Percentiles rank a stretch among this genome's conserved stretches.
phyloP scores from a whole-genome alignment of 2,329 filamentous ascomycete species.

The Rhexocercosporidium sp. region DNA sequence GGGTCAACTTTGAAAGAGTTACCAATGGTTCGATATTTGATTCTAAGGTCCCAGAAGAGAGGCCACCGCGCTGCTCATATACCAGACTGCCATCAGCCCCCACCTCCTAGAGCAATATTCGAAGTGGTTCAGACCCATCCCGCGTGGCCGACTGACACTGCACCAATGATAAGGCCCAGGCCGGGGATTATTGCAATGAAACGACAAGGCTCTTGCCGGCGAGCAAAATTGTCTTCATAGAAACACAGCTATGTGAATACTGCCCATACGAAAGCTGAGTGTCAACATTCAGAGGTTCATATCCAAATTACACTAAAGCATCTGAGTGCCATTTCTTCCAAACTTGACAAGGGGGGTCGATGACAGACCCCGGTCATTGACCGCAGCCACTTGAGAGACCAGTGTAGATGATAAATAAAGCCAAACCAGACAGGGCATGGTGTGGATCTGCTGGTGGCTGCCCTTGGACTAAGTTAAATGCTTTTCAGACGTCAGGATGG shows the following conservation, averaged over 20 bases:
- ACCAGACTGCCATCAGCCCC: conserved; percentile 34
- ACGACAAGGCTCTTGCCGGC: conserved; percentile 34
- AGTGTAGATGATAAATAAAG: conserved; percentile 31
- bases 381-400: conserved; percentile 35
- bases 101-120: conserved; percentile 31
- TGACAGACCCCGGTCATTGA: too few relatives aligned
- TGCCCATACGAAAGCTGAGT: conserved; percentile 21
- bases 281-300: conserved; percentile 13
- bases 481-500: conserved; percentile 33
- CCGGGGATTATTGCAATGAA: conserved; percentile 35
- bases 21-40: conserved; percentile 32
- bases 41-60: conserved; percentile 31
- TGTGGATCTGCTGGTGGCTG: conserved; percentile 27
- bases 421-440: conserved; percentile 31
- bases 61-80: conserved; percentile 37
- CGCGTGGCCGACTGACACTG: conserved; percentile 33
- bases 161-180: conserved; percentile 36
- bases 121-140: conserved; percentile 32
- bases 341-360: conserved; percentile 36
- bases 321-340: conserved; percentile 38
- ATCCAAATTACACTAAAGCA: conserved; percentile 31
- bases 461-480: conserved; percentile 29
- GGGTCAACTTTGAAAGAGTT: conserved; percentile 28
- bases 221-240: conserved; percentile 29
- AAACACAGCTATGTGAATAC: conserved; percentile 21